Evolutionary conservation across 495 filamentous ascomycete genomes (phyloP), one percentile per base, ranked within the genome.

Genomic region (Trypethelium eluteriae): DNA sequence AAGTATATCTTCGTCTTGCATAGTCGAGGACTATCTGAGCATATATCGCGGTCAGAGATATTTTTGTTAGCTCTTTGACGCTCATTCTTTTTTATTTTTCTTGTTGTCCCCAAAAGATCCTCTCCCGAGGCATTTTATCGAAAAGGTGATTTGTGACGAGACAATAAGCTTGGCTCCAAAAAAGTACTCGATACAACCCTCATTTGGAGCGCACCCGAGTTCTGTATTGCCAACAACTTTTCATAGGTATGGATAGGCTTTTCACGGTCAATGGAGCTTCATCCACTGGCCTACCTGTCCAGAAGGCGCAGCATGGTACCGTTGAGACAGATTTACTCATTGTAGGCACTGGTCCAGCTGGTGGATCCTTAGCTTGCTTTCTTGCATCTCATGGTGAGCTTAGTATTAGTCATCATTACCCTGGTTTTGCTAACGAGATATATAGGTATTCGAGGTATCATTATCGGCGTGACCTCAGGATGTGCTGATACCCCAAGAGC

Each of bases 301-400:
- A 18, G 36, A 59, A 36, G 32, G 53, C 53, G 14, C 11, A 59
- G 32, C 6, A 59, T 36, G 32, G 32, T 14, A 35, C 36, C 6
- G 6, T 72, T 34, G 66, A 81, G 39, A 83, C 79, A 10, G 77
- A 82, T 67, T 75, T 80, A 49, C 71, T 86, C n/a, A 81, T 86
- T 35, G 74, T 84, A 7, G 84, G 84, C 32, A 76, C 82, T 44
- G 84, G 84, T 0, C 84, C 84, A 9, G 83, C 84, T 2, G 84
- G 84, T 1, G 83, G 81, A 25, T 70, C 78, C 0, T 69, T 86
- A 34, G 84, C 83, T 36, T 82, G 81, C 65, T 85, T 86, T 64
- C 79, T 86, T 5, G 77, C 78, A 10, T 73, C 75, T 25, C 76
- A 86, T 76, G 81, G 81, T 80, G 34, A 10, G 39, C 6, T 16